Base-by-base conservation (phyloP, 2,329 filamentous ascomycete genomes). In the Aspergillus puulaauensis region DNA sequence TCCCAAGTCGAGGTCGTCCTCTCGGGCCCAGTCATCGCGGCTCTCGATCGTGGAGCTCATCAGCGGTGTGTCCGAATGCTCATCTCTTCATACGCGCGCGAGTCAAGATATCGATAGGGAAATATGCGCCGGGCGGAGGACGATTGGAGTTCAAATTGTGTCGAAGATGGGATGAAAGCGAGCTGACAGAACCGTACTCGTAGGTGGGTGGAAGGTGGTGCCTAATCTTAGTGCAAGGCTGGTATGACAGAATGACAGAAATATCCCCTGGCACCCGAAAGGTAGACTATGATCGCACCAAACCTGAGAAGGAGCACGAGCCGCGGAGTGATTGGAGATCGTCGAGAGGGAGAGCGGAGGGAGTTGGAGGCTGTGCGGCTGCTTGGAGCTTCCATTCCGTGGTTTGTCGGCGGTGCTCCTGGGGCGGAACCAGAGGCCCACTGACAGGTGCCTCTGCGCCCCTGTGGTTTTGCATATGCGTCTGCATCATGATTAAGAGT, bases 21-120 rank as follows among this genome's bases (percentile, higher is more conserved):
- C 81, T 73, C 79, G 78, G 78, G 78, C 83, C 78, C 83, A 83
- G 75, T 82, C 81, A 73, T 85, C 80, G 75, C 78, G 83, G 79
- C 83, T 83, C 79, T 81, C 81, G 75, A 80, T 81, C 80, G 80
- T 84, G 80, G 83, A 86, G 85, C 85, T 89, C 87, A 90, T 90
- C 80, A 80, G 83, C 81, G 75, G 76, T 70, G 72, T 72, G 68
- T 70, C 69, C 68, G 72, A 75, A 76, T 75, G 72, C 75, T 77
- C 83, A 85, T 85, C 71, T 78, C 82, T 82, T 45, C 56, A 48
- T 15, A 27, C 31, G 9, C 21, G 23, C 39, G 37, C 56, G 40
- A 41, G 24, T 17, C 44, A 41, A 48, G 35, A 21, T 19, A 17
- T 9, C 27, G 9, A 31, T 24, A 54, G 33, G 9, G 11, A 33